Base-by-base conservation (phyloP, 75 land plant species). In the Selaginella tamariscina region DNA sequence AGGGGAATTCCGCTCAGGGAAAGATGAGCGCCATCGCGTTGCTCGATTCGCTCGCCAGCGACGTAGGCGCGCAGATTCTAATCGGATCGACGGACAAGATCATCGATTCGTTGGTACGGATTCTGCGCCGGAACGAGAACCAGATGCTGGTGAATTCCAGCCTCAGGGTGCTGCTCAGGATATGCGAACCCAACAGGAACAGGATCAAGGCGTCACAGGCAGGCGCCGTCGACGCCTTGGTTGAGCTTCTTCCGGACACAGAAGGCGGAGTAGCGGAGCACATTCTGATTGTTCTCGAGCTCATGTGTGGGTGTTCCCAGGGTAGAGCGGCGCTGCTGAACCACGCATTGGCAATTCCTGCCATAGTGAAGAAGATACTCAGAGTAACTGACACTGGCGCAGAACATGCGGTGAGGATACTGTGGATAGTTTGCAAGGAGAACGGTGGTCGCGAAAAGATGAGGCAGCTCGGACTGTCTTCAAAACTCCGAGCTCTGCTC, bases 221-320 rank as follows among this genome's bases (percentile, higher is more conserved):
- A 5, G 62, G 62, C 24, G 21, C 24, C 26, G 27, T 59, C 8
- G 62, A 8, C 9, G 62, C 62, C n/a, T 21, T 59, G 62, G 62
- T 59, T 8, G 62, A 59, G 26, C 23, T 59, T 8, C 24, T 59
- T 9, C 23, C 24, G 27, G 26, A 80, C 27, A 65, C 80, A 2
- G 55, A 28, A 59, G 62, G 62, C 24, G 62, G 62, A 2, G 62
- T 59, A 5, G 62, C 62, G 26, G 62, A 59, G 26, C 62, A 59
- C 26, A 59, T 59, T 21, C n/a, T 59, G 62, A 27, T 26, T 9
- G 26, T 59, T 8, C 62, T 59, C 9, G 62, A 59, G 62, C 62
- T 59, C 26, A 8, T 59, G 8, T 59, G 62, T 26, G 62, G 62
- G n/a, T 59, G 62, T 21, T 2, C 23, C 26, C n/a, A 59, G 26